phyloP scores from a whole-genome alignment of 2,329 filamentous ascomycete genomes.

The Colletotrichum abscissum region DNA sequence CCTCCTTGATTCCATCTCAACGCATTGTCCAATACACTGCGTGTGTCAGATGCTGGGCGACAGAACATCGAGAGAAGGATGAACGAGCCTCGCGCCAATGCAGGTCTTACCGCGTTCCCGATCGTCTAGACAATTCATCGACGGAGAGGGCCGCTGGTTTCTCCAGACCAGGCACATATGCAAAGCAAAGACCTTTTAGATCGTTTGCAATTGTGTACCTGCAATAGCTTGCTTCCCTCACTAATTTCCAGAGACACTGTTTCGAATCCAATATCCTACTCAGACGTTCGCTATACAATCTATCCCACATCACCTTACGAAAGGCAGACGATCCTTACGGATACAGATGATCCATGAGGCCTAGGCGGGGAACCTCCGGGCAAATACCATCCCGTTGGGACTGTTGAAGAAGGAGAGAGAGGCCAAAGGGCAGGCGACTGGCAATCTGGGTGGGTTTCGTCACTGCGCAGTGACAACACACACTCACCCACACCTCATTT shows the following conservation, averaged over 20 bases:
- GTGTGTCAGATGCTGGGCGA: slow-evolving; percentile 1
- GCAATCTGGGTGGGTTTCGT: slow-evolving; percentile 22
- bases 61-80: slow-evolving; percentile 6
- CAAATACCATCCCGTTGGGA: slow-evolving; percentile 21
- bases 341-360: background rate
- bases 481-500: slow-evolving; percentile 24
- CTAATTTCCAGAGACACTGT: background rate
- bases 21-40: background rate
- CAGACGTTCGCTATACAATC: background rate
- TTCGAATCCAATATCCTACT: background rate
- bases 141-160: background rate
- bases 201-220: background rate
- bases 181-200: background rate
- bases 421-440: slow-evolving; percentile 19
- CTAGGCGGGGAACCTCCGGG: slow-evolving; percentile 4
- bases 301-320: background rate
- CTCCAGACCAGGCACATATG: background rate
- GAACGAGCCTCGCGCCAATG: background rate
- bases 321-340: background rate
- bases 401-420: slow-evolving; percentile 27
- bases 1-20: background rate
- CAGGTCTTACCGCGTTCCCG: slow-evolving; percentile 3
- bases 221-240: background rate
- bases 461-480: slow-evolving; percentile 35
- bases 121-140: background rate